These are phyloP conservation scores for Daldinia bambusicola DNA, from an alignment of 495 filamentous ascomycete genomes.

Conservation along the genomic window DNA sequence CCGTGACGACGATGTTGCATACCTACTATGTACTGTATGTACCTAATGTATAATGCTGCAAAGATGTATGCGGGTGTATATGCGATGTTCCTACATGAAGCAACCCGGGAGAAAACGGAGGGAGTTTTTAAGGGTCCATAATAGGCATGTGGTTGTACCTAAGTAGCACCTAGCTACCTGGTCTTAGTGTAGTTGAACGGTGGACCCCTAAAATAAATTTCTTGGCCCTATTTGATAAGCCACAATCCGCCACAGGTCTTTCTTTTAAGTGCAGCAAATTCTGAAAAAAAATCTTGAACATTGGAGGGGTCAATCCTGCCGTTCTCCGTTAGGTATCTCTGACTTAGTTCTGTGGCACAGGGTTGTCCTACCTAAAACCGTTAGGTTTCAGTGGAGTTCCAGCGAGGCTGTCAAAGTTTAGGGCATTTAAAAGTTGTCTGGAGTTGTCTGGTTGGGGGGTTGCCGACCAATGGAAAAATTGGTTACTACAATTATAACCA, in stretches of 20 bases:
- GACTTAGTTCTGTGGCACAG: conserved; percentile 23
- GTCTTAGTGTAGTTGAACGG: too few species aligned
- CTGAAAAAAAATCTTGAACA: neutral
- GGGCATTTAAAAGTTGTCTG: too few species aligned
- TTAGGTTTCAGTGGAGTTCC: conserved; percentile 29
- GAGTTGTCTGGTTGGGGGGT: neutral
- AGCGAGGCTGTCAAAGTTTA: conserved; percentile 29
- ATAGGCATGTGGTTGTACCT: neutral
- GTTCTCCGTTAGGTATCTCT: neutral
- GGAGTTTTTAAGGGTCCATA: neutral
- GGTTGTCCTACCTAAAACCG: conserved; percentile 12
- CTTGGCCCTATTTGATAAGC: neutral
- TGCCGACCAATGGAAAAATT: conserved; percentile 21
- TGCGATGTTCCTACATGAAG: conserved; percentile 1
- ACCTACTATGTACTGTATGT: neutral
- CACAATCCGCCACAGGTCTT: conserved; percentile 36
- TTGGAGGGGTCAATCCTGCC: neutral
- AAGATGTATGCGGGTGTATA: neutral
- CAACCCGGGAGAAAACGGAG: neutral
- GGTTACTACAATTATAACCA: conserved; percentile 11
- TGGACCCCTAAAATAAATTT: neutral
- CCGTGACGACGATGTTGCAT: conserved; percentile 17
- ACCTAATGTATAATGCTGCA: neutral
- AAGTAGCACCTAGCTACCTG: neutral
- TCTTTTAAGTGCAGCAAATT: too few species aligned